Base-by-base conservation (phyloP, 768 basidiomycete species). In the Pleurotus pulmonarius region DNA sequence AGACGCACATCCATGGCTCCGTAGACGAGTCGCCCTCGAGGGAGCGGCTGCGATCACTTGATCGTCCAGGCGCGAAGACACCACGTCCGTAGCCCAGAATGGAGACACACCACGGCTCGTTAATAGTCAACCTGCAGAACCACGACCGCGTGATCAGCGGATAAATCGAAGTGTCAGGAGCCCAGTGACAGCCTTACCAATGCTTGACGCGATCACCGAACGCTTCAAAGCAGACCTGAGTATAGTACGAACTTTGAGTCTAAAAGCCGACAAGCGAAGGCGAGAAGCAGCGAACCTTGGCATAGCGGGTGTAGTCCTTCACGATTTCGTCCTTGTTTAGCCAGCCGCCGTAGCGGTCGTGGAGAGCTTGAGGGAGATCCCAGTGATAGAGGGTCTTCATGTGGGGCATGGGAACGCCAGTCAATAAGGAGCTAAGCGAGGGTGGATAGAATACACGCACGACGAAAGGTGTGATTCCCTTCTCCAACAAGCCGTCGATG, bases 121-220 rank as follows among this genome's bases (percentile, higher is more conserved):
- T 90, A 69, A 89, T 74, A 2, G 87, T 90, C 48, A 89, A 67
- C 85, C 84, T 85, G 55, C 59, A 29, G 34, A 44, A 38, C 26
- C 49, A 55, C 39, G 18, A 56, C 39, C n/a, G 46, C 61, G 49
- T 56, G 56, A 63, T 69, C 46, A 65, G 60, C 37, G 59, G 60
- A 58, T 53, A 59, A 65, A 67, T 43, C 20, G 34, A 55, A 9
- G 37, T 46, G 34, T 20, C n/a, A 48, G 59, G n/a, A 48, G 41
- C 29, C 16, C 11, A 48, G 49, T 41, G 40, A 59, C 25, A 63
- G 39, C 46, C 68, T 41, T 61, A 83, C 89, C 88, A 90, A 67
- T 87, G 73, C 69, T 88, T 85, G 62, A 91, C 88, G 58, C 87
- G 79, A 67, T 87, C 85, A 18, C 89, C 89, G 64, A 88, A 91